These are phyloP conservation scores for Talaromyces sp. DNA, from an alignment of 2,329 filamentous ascomycete genomes.

Conservation along the genomic window DNA sequence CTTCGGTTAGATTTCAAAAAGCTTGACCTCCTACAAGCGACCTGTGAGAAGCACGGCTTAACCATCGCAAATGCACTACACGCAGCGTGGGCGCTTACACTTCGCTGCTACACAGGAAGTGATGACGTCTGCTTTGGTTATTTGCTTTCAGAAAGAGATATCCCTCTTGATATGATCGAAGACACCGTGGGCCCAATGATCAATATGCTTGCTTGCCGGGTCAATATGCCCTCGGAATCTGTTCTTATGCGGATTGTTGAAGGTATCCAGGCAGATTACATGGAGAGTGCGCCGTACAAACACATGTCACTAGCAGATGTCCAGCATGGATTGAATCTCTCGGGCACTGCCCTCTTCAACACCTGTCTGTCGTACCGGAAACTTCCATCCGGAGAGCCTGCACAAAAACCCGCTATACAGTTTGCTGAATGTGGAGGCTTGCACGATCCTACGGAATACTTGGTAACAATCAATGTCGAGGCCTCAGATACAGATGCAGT, in stretches of 20 bases:
- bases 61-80: constrained; percentile 48
- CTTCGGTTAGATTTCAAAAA: constrained; percentile 20
- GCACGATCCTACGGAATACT: constrained; percentile 51
- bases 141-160: constrained; percentile 43
- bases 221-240: constrained; percentile 35
- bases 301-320: constrained; percentile 49
- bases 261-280: constrained; percentile 48
- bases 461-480: constrained; percentile 51
- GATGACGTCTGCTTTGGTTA: constrained; percentile 46
- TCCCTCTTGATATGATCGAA: constrained; percentile 41
- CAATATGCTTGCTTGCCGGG: constrained; percentile 48
- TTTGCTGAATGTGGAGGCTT: constrained; percentile 42
- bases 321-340: constrained; percentile 44
- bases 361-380: constrained; percentile 51
- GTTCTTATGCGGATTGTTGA: constrained; percentile 41
- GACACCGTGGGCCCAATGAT: constrained; percentile 49
- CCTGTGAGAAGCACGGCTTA: constrained; percentile 46
- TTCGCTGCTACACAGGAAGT: constrained; percentile 19
- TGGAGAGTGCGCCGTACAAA: constrained; percentile 46
- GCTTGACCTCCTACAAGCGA: constrained; percentile 33
- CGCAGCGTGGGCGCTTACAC: constrained; percentile 20
- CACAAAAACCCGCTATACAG: constrained; percentile 31
- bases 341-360: constrained; percentile 46
- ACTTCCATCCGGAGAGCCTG: constrained; percentile 34
- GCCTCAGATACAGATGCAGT: constrained; percentile 41